A percentile compares a stretch with the other conserved stretches of the same genome.
phyloP scores from a whole-genome alignment of 108 stramenopile species.

The Tribonema minus region DNA sequence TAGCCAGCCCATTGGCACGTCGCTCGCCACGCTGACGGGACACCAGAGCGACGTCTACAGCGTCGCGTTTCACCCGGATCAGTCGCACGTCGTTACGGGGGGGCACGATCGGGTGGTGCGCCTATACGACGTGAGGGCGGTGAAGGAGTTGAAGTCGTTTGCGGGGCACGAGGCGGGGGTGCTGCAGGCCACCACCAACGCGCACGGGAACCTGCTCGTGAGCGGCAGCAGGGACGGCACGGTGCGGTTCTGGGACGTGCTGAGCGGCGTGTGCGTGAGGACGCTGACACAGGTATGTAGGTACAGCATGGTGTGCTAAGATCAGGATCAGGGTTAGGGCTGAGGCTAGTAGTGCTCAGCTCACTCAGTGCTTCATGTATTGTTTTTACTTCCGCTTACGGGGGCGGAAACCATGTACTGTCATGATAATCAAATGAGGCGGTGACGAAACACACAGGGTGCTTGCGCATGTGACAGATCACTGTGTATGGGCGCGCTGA shows the following conservation, averaged over 20 bases:
- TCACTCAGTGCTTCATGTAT: no score
- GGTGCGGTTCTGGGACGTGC: slow-evolving; percentile 40
- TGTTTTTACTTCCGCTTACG: no score
- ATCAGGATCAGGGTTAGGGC: neutral
- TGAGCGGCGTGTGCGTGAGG: slow-evolving; percentile 44
- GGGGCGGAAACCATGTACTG: no score
- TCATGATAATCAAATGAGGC: no score
- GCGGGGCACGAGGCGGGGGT: slow-evolving; percentile 38
- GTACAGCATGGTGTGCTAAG: neutral
- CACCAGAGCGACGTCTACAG: slow-evolving; percentile 24
- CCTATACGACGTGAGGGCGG: slow-evolving; percentile 31
- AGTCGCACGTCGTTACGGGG: slow-evolving; percentile 31
- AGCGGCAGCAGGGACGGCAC: slow-evolving; percentile 36
- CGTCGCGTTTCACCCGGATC: slow-evolving; percentile 16
- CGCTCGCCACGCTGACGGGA: neutral
- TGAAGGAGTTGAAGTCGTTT: slow-evolving; percentile 28
- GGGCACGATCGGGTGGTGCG: slow-evolving; percentile 30
- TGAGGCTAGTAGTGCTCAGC: no score
- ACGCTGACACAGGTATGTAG: slow-evolving; percentile 4
- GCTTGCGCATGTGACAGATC: no score
- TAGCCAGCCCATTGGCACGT: no score
- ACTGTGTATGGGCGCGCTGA: no score
- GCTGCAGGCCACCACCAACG: slow-evolving; percentile 22
- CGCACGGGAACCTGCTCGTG: slow-evolving; percentile 28
- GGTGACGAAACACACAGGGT: no score